Base-by-base conservation (phyloP, 352 stramenopile species). In the Phytophthora constricta region DNA sequence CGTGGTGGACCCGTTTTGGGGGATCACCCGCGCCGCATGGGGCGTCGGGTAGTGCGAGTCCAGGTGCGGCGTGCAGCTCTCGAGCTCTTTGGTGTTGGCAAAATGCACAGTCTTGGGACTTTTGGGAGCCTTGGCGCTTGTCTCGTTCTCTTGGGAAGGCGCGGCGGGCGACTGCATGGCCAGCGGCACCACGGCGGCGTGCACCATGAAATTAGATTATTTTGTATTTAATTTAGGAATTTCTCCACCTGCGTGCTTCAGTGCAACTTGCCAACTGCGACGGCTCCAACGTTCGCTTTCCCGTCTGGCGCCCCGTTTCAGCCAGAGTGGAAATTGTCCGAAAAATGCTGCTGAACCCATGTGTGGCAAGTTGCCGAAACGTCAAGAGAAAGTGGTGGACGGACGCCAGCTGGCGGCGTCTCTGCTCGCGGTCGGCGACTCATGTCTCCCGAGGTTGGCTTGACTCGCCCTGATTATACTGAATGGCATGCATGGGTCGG, bases 11-110 rank as follows among this genome's bases (percentile, higher is more conserved):
- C 77, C 76, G 31, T 86, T 88, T 47, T 80, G 74, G 0, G 80
- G 60, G n/a, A 90, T 62, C 10, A 62, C 34, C 9, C 69, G 68
- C 13, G 75, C 80, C 10, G 53, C 55, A 4, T 39, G 26, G 0
- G 80, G 77, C 19, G 75, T 86, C 28, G 72, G 70, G 64, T 88
- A 88, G 65, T 86, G 81, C 45, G 77, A 79, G n/a, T 58, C 68
- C 16, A 70, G 11, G 27, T 84, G 72, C 5, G 54, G 47, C 4
- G 42, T 56, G 25, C 55, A 76, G 13, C 51, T 69, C 52, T 80
- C 72, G 16, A 82, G 62, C 16, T 84, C 72, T n/a, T 74, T 64
- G 2, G 63, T 70, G 59, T 60, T 73, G 26, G 80, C 75, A 41
- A 92, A 92, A 42, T 76, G 82, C 51, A 92, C 84, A 26, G 43